phyloP scores from a whole-genome alignment of 1,139 yeast species.

The Suhomyces panamericanus region DNA sequence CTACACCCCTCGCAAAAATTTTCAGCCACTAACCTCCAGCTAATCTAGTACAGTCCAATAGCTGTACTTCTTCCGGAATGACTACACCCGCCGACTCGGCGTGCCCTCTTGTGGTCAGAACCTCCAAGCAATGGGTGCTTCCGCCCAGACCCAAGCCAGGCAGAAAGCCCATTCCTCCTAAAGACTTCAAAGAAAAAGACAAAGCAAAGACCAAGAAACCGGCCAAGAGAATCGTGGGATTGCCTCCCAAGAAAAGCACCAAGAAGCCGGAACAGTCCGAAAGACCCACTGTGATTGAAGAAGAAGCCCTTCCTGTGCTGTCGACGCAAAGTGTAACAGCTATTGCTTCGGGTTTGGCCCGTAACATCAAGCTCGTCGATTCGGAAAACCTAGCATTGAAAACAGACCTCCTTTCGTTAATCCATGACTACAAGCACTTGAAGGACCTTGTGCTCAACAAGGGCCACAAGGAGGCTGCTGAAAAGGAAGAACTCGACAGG shows the following conservation, averaged over 20 bases:
- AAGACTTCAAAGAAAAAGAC: slow-evolving; percentile 10
- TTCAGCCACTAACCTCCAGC: slow-evolving; percentile 11
- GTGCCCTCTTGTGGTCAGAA: slow-evolving; percentile 17
- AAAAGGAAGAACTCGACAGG: slow-evolving; percentile 11
- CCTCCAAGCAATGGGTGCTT: slow-evolving; percentile 28
- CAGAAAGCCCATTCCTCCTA: slow-evolving; percentile 20
- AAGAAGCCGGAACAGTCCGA: not conserved
- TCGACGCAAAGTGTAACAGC: slow-evolving; percentile 1
- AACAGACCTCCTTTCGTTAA: slow-evolving; percentile 36
- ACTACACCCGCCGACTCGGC: not conserved
- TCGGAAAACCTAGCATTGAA: slow-evolving; percentile 41
- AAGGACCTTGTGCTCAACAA: slow-evolving; percentile 33
- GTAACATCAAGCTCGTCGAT: slow-evolving; percentile 32
- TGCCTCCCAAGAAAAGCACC: slow-evolving; percentile 5
- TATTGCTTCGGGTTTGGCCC: slow-evolving; percentile 7
- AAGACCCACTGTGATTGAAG: not conserved
- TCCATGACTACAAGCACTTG: slow-evolving; percentile 45
- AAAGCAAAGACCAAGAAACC: slow-evolving; percentile 7
- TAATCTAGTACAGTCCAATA: slow-evolving; percentile 11
- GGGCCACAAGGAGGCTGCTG: slow-evolving; percentile 8
- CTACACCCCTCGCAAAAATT: slow-evolving; percentile 1
- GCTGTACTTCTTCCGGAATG: slow-evolving; percentile 7
- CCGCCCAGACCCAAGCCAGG: slow-evolving; percentile 29
- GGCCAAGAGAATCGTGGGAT: slow-evolving; percentile 5
- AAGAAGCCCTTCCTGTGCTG: not conserved